Conservation (phyloP, 306 rosid genomes). For the Fragaria ananassa region DNA sequence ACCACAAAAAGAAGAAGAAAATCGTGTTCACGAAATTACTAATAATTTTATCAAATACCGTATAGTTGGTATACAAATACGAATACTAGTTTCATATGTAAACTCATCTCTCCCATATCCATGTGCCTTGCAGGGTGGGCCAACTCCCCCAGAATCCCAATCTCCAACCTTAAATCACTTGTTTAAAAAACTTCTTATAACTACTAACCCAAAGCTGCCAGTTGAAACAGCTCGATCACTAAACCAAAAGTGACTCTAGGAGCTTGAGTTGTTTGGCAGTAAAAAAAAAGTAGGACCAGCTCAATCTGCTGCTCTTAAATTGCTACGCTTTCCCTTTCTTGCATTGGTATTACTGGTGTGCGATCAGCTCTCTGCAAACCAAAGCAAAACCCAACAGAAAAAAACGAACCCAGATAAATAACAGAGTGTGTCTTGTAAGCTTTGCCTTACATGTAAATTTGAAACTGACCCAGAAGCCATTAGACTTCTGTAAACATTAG, state of each 20-base stretch:
- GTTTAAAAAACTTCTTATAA: not conserved
- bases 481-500: not conserved
- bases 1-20: not conserved
- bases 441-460: not conserved
- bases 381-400: constrained; percentile 9
- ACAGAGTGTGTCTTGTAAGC: not conserved
- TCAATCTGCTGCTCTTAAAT: constrained; percentile 10
- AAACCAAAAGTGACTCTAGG: not conserved
- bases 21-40: not conserved
- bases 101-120: constrained; percentile 2
- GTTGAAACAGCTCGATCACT: constrained; percentile 5
- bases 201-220: not conserved
- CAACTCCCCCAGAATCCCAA: not conserved
- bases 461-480: constrained; percentile 18
- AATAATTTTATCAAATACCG: not conserved
- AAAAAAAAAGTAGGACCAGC: constrained; percentile 16
- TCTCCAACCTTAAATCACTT: not conserved
- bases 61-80: not conserved
- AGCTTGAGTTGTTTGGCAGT: constrained; percentile 4
- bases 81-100: not conserved
- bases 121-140: constrained; percentile 11
- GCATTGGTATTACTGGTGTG: constrained; percentile 17
- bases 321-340: constrained; percentile 17
- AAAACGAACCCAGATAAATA: not conserved
- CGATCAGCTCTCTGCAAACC: constrained; percentile 26